Evolutionary conservation across 2,329 filamentous ascomycete species (phyloP).

Genomic region (Chalara sp.): DNA sequence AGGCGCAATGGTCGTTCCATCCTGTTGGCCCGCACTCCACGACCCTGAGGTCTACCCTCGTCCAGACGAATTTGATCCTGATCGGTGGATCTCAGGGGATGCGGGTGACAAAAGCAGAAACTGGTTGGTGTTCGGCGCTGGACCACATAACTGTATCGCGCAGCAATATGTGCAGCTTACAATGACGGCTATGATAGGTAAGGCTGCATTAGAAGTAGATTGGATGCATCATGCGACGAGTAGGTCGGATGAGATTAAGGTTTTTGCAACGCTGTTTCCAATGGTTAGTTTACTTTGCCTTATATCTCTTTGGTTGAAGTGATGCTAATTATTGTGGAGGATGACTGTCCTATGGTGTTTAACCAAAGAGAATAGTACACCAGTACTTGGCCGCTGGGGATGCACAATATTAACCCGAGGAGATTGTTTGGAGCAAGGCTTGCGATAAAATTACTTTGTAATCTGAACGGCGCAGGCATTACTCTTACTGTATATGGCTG

Average conservation of each 20-base stretch:
- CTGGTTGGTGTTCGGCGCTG: slow-evolving; percentile 47
- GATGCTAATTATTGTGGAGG: not conserved
- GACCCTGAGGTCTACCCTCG: slow-evolving; percentile 40
- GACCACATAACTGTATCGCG: slow-evolving; percentile 43
- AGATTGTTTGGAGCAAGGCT: no score
- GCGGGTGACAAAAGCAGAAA: slow-evolving; percentile 44
- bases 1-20: slow-evolving; percentile 42
- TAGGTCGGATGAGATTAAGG: slow-evolving; percentile 51
- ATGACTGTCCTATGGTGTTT: not conserved
- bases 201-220: slow-evolving; percentile 41
- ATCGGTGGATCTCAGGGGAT: slow-evolving; percentile 45
- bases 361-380: not conserved
- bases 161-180: slow-evolving; percentile 42
- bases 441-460: no score
- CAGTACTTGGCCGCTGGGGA: no score
- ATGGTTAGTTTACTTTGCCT: slow-evolving; percentile 51
- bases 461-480: no score
- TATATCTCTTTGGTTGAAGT: not conserved
- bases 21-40: slow-evolving; percentile 44
- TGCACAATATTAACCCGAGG: no score
- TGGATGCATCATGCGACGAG: slow-evolving; percentile 43
- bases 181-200: slow-evolving; percentile 46
- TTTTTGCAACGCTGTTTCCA: slow-evolving; percentile 96
- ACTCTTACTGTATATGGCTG: no score
- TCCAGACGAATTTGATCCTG: slow-evolving; percentile 41